A percentile compares a stretch with the other conserved stretches of the same genome.
These are phyloP conservation scores for Rhizophagus sp. DNA, from an alignment of 192 early-diverging fungal genomes.

Conservation along the genomic window DNA sequence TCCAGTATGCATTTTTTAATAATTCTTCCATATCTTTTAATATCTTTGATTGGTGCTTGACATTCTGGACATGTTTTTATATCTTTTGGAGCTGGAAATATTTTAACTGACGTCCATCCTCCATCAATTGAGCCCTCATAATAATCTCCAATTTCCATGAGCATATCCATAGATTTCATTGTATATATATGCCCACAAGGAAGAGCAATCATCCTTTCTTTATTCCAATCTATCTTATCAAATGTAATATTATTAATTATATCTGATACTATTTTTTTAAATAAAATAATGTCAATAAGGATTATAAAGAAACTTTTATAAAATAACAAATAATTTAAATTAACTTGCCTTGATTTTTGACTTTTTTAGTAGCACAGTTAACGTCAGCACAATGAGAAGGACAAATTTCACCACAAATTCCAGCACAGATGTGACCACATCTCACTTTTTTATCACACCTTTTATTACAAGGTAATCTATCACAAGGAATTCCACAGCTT, in stretches of 20 bases:
- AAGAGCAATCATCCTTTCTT: constrained; percentile 49
- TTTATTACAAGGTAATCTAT: constrained; percentile 54
- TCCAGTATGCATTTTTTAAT: constrained; percentile 22
- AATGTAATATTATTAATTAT: too few relatives aligned
- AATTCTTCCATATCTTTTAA: constrained; percentile 25
- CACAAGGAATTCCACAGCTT: constrained; percentile 58
- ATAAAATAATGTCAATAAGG: too few relatives aligned
- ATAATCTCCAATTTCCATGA: constrained; percentile 43
- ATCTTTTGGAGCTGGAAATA: background rate
- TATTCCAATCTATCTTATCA: constrained; percentile 35
- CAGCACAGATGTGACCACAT: constrained; percentile 55
- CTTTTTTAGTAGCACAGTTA: constrained; percentile 34
- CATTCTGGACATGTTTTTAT: constrained; percentile 18
- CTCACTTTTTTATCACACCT: constrained; percentile 44
- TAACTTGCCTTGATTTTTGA: constrained; percentile 17
- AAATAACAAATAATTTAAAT: too few relatives aligned
- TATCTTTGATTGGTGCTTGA: background rate
- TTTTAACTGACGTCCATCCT: background rate
- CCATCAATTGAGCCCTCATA: constrained; percentile 30
- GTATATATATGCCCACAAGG: constrained; percentile 54
- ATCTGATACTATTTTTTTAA: too few relatives aligned
- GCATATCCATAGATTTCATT: constrained; percentile 52
- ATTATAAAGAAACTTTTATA: too few relatives aligned
- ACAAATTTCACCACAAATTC: constrained; percentile 51
- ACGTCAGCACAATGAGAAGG: constrained; percentile 32